Percentiles rank a stretch among this genome's conserved stretches.
Conservation (phyloP, 176 grass and related monocot species). For the Lolium perenne region DNA sequence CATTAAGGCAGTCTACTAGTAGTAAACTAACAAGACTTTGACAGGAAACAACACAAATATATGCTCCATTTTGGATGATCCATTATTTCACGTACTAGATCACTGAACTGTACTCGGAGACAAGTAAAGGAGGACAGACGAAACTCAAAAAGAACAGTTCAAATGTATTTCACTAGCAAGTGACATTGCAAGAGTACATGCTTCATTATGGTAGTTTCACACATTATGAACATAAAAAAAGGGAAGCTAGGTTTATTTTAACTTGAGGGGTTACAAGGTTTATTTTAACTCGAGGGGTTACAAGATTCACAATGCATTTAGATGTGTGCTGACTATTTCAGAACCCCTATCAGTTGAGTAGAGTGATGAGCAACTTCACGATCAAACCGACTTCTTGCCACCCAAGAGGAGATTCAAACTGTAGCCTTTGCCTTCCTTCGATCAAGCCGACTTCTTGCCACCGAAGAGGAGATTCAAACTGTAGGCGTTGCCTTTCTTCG, state of each 20-base stretch:
- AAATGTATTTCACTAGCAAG: too few relatives aligned
- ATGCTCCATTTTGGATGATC: neutral
- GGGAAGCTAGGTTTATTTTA: neutral
- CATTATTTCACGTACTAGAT: neutral
- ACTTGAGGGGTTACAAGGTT: neutral
- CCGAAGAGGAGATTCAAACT: conserved; percentile 77
- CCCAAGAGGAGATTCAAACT: conserved; percentile 77
- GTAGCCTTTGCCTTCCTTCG: conserved; percentile 76
- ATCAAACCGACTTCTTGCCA: conserved; percentile 70
- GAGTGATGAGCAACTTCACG: conserved; percentile 15
- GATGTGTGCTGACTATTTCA: neutral
- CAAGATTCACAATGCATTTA: neutral
- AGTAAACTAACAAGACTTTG: neutral
- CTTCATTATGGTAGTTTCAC: neutral
- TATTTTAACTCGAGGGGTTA: neutral
- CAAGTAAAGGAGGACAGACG: too few relatives aligned
- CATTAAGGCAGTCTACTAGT: neutral
- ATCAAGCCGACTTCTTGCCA: conserved; percentile 70
- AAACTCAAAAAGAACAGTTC: too few relatives aligned
- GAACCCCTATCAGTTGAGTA: neutral
- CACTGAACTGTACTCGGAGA: neutral
- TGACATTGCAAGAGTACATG: too few relatives aligned
- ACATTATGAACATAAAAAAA: neutral
- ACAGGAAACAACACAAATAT: neutral
- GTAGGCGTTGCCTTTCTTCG: conserved; percentile 78